A percentile compares a stretch with the other conserved stretches of the same genome.
Evolutionary conservation across 176 grass and related monocot genomes (phyloP).

Genomic region (Musa troglodytarum): DNA sequence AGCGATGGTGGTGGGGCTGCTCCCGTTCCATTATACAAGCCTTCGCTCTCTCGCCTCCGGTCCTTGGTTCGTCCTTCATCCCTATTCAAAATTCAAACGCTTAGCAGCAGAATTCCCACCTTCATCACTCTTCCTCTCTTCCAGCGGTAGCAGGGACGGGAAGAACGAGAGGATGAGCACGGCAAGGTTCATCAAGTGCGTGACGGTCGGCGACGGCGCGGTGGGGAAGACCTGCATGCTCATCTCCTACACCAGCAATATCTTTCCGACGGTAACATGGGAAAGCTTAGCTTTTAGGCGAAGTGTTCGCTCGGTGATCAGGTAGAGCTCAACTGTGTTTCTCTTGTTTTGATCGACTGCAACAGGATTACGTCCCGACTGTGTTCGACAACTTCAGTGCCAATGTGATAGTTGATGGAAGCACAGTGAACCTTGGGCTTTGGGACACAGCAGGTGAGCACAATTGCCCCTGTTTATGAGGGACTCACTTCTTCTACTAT

Average conservation of each 20-base stretch:
- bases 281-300: neutral
- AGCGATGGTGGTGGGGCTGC: conserved; percentile 16
- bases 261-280: conserved; percentile 29
- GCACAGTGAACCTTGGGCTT: conserved; percentile 19
- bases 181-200: conserved; percentile 49
- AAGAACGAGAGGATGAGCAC: conserved; percentile 28
- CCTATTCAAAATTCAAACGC: conserved; percentile 7
- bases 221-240: conserved; percentile 54
- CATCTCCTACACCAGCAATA: conserved; percentile 52
- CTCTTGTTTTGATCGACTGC: neutral
- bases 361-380: conserved; percentile 14
- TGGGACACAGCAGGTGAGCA: conserved; percentile 22
- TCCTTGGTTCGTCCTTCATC: neutral
- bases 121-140: neutral
- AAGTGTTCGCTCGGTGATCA: neutral
- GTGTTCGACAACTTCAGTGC: conserved; percentile 23
- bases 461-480: neutral
- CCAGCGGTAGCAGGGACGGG: too few relatives aligned
- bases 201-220: conserved; percentile 41
- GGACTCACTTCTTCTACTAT: too few relatives aligned
- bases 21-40: conserved; percentile 3
- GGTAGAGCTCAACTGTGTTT: neutral
- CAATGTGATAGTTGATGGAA: conserved; percentile 18
- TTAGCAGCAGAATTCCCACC: conserved; percentile 15
- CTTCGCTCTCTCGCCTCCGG: neutral